phyloP scores from a whole-genome alignment of 352 stramenopile genomes.

The Globisporangium sylvaticum region DNA sequence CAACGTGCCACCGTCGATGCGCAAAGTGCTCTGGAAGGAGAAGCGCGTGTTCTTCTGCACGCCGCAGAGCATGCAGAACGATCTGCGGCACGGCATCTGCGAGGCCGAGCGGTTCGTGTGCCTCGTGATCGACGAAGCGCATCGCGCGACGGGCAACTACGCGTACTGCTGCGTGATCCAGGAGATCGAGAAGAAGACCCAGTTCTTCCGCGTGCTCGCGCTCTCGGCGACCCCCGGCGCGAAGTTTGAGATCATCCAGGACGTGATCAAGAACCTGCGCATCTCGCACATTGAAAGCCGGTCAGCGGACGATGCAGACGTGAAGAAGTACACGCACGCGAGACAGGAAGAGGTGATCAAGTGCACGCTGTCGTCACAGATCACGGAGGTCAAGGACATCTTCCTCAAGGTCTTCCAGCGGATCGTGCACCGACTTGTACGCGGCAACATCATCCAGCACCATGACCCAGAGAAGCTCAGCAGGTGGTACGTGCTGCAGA shows the following conservation, averaged over 20 bases:
- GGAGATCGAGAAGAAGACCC: constrained; percentile 56
- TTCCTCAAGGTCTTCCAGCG: constrained; percentile 62
- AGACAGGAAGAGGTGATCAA: constrained; percentile 83
- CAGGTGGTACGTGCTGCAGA: constrained; percentile 77
- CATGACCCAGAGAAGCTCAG: constrained; percentile 72
- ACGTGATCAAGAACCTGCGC: constrained; percentile 93
- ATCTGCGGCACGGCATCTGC: constrained; percentile 86
- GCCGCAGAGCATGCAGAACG: constrained; percentile 97
- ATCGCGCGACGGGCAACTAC: constrained; percentile 96
- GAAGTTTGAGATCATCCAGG: constrained; percentile 94
- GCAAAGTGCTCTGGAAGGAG: constrained; percentile 87
- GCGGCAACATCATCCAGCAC: constrained; percentile 58
- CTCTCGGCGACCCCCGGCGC: constrained; percentile 96
- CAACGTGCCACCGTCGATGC: constrained; percentile 58
- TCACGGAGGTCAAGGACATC: constrained; percentile 60
- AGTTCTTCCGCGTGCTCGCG: constrained; percentile 90
- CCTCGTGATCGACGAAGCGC: constrained; percentile 97
- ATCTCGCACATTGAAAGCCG: constrained; percentile 95
- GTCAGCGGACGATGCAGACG: constrained; percentile 92
- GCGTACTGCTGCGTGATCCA: constrained; percentile 93
- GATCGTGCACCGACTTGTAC: constrained; percentile 54
- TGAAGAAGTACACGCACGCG: constrained; percentile 87
- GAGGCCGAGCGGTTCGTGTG: constrained; percentile 89
- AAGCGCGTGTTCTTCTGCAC: constrained; percentile 99
- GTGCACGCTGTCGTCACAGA: constrained; percentile 52